A percentile compares a stretch with the other conserved stretches of the same genome.
Evolutionary conservation across 106 monocot genomes (phyloP).

Genomic region (Acanthochlamys bracteata): DNA sequence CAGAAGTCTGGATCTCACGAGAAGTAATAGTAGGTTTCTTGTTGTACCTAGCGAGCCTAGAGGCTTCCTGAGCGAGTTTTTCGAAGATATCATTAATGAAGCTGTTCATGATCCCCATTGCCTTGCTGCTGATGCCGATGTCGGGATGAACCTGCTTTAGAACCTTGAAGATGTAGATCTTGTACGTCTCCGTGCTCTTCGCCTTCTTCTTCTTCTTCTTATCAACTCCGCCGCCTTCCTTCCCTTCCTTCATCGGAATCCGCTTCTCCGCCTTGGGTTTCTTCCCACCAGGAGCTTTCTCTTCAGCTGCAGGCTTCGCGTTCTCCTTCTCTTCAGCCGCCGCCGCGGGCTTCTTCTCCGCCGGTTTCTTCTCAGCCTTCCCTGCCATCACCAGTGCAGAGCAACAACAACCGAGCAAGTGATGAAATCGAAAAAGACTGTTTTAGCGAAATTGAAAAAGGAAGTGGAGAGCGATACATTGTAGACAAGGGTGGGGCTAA

Average conservation of each 20-base stretch:
- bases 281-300: slow-evolving; percentile 33
- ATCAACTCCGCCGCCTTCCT: slow-evolving; percentile 16
- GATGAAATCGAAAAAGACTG: not conserved
- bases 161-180: slow-evolving; percentile 13
- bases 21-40: slow-evolving; percentile 10
- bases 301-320: slow-evolving; percentile 9
- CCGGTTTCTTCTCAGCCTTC: slow-evolving; percentile 83
- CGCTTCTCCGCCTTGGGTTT: slow-evolving; percentile 32
- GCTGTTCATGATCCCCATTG: slow-evolving; percentile 9
- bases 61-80: slow-evolving; percentile 9
- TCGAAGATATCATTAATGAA: slow-evolving; percentile 12
- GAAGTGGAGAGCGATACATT: too few relatives aligned
- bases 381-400: slow-evolving; percentile 41
- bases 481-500: not conserved
- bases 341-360: slow-evolving; percentile 75
- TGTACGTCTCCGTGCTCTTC: slow-evolving; percentile 7
- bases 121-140: slow-evolving; percentile 11
- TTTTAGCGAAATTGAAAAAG: too few relatives aligned
- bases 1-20: slow-evolving; percentile 62
- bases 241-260: slow-evolving; percentile 13
- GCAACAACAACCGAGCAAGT: not conserved
- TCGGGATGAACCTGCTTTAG: slow-evolving; percentile 10
- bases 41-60: not conserved
- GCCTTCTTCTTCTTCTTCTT: slow-evolving; percentile 9
- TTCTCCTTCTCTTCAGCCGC: slow-evolving; percentile 2